Percentiles rank a stretch among this genome's conserved stretches.
phyloP scores from a whole-genome alignment of 345 rosid species.

The Salix udensis region DNA sequence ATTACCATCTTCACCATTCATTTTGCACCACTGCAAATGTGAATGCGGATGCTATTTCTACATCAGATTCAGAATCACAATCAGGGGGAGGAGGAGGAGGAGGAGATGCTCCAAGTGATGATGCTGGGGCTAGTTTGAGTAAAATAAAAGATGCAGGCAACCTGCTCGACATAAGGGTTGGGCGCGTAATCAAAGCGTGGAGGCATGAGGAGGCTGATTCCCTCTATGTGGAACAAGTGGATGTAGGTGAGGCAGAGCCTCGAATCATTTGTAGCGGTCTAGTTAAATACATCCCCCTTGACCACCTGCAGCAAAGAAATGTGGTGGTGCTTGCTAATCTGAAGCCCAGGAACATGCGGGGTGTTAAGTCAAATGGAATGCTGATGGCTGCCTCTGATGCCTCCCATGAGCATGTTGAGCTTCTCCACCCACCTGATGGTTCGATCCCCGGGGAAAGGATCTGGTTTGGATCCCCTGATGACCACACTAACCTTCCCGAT shows the following conservation, averaged over 20 bases:
- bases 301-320: conserved; percentile 61
- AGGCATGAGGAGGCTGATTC: conserved; percentile 92
- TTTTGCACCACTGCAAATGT: conserved; percentile 5
- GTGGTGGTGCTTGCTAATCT: conserved; percentile 86
- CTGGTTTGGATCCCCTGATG: conserved; percentile 72
- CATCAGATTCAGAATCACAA: not conserved
- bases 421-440: conserved; percentile 66
- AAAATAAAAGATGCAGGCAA: conserved; percentile 52
- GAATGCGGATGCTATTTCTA: not conserved
- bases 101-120: not conserved
- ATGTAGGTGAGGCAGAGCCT: conserved; percentile 74
- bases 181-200: conserved; percentile 79
- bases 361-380: conserved; percentile 90
- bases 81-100: conserved; percentile 7
- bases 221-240: conserved; percentile 87
- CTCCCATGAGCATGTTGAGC: conserved; percentile 75
- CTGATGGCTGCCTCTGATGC: conserved; percentile 82
- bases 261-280: conserved; percentile 92
- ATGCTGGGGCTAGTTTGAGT: not conserved
- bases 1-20: not conserved
- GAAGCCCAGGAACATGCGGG: conserved; percentile 92
- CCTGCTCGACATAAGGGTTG: conserved; percentile 81
- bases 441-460: conserved; percentile 76
- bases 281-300: conserved; percentile 65
- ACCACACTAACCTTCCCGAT: conserved; percentile 45